A percentile compares a stretch with the other conserved stretches of the same genome.
Evolutionary conservation across 2,329 filamentous ascomycete species (phyloP).

Genomic region (Monilinia fructigena): DNA sequence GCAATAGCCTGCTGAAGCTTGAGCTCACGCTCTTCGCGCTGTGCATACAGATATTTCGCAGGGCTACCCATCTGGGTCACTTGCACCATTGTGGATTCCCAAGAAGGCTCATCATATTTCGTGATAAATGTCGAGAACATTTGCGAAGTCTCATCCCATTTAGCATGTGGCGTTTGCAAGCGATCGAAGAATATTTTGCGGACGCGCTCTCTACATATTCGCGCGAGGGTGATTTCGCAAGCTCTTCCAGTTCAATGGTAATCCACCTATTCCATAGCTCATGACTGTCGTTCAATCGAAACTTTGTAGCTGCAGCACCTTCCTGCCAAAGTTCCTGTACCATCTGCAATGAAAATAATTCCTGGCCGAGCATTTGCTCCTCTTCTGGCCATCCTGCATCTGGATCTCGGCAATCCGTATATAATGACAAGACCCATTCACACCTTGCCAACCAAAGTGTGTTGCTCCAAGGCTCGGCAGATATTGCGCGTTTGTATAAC

Average conservation of each 20-base stretch:
- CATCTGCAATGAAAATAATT: slow-evolving; percentile 67
- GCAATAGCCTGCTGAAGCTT: slow-evolving; percentile 60
- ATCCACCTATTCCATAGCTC: slow-evolving; percentile 78
- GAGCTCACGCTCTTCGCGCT: slow-evolving; percentile 67
- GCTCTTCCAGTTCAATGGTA: slow-evolving; percentile 66
- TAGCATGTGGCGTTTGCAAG: slow-evolving; percentile 68
- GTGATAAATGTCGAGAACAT: slow-evolving; percentile 73
- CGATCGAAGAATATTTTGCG: slow-evolving; percentile 69
- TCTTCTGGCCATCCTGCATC: slow-evolving; percentile 62
- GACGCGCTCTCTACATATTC: slow-evolving; percentile 61
- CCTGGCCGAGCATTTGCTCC: slow-evolving; percentile 65
- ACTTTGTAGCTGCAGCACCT: slow-evolving; percentile 69
- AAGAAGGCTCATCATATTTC: slow-evolving; percentile 66
- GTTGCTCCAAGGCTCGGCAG: slow-evolving; percentile 70
- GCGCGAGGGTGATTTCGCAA: slow-evolving; percentile 55
- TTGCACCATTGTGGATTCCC: slow-evolving; percentile 71
- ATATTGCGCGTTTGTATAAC: slow-evolving; percentile 66
- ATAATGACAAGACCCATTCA: slow-evolving; percentile 73
- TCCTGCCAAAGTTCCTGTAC: slow-evolving; percentile 69
- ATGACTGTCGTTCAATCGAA: slow-evolving; percentile 74
- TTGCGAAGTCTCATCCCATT: slow-evolving; percentile 73
- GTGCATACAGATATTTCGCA: slow-evolving; percentile 61
- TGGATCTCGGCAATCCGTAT: slow-evolving; percentile 59
- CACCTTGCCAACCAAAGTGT: slow-evolving; percentile 76
- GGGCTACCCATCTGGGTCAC: slow-evolving; percentile 61